A percentile compares a stretch with the other conserved stretches of the same genome.
phyloP scores from a whole-genome alignment of 768 basidiomycete genomes.

The Lentinula sp. region DNA sequence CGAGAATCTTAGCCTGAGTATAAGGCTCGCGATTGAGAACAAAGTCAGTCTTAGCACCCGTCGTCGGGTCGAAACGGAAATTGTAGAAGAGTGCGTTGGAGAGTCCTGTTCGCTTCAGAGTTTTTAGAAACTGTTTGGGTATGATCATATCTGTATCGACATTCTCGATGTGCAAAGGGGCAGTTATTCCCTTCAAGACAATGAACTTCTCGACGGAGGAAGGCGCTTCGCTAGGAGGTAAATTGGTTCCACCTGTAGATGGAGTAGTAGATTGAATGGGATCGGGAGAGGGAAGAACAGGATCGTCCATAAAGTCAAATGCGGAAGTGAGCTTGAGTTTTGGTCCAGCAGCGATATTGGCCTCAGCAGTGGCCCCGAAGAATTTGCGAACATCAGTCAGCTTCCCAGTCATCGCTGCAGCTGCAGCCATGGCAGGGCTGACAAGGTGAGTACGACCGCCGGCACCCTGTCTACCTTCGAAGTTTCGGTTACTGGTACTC shows the following conservation, averaged over 20 bases:
- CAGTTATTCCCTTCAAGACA: conserved; percentile 67
- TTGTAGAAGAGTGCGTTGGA: conserved; percentile 79
- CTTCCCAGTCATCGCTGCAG: conserved; percentile 81
- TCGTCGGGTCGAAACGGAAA: conserved; percentile 71
- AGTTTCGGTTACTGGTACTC: conserved; percentile 90
- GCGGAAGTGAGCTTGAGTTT: conserved; percentile 68
- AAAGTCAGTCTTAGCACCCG: conserved; percentile 79
- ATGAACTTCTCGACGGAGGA: conserved; percentile 58
- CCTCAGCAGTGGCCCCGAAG: conserved; percentile 41
- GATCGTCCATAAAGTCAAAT: conserved; percentile 74
- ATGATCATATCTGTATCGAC: conserved; percentile 95
- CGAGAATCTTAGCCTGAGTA: conserved; percentile 68
- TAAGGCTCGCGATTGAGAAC: conserved; percentile 79
- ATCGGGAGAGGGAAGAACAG: conserved; percentile 49
- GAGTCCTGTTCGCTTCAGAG: conserved; percentile 83
- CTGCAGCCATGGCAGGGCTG: conserved; percentile 90
- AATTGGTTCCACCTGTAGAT: conserved; percentile 22
- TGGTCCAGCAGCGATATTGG: conserved; percentile 35
- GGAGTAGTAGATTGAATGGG: conserved; percentile 31
- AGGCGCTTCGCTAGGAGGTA: conserved; percentile 36
- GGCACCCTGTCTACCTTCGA: conserved; percentile 84
- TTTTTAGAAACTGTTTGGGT: conserved; percentile 92
- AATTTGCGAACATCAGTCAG: conserved; percentile 82
- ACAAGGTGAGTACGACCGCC: conserved; percentile 87
- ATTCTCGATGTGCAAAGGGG: conserved; percentile 76